phyloP scores from a whole-genome alignment of 176 grass and related monocot species.

The Poa annua region DNA sequence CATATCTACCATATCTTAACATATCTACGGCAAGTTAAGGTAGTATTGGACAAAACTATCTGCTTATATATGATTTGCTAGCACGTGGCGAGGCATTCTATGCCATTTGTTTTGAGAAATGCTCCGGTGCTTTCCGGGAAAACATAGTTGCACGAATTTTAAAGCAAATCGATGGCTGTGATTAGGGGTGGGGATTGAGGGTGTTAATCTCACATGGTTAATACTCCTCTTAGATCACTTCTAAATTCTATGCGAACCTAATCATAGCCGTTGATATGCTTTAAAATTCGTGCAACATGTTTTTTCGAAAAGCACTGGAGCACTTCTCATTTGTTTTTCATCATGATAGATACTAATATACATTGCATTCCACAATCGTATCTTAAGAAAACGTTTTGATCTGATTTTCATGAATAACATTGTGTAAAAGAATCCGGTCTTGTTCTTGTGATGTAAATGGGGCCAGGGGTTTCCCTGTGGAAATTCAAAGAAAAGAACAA shows the following conservation, averaged over 20 bases:
- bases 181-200: too few species aligned
- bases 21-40: neutral
- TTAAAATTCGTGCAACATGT: too few species aligned
- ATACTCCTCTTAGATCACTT: too few species aligned
- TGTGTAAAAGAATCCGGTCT: neutral
- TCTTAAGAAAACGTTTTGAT: neutral
- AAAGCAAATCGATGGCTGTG: too few species aligned
- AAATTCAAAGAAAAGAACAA: neutral
- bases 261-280: too few species aligned
- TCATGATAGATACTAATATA: neutral
- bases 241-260: too few species aligned
- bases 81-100: neutral
- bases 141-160: too few species aligned
- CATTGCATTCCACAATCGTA: neutral
- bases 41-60: neutral
- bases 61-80: neutral
- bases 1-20: neutral
- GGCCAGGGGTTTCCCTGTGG: neutral
- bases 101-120: neutral
- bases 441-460: neutral
- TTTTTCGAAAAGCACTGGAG: too few species aligned
- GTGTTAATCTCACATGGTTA: too few species aligned
- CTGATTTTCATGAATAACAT: slow-evolving; percentile 19
- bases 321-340: neutral
- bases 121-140: too few species aligned